Base-by-base conservation (phyloP, 441 rosid genomes). In the Populus tomentosa region DNA sequence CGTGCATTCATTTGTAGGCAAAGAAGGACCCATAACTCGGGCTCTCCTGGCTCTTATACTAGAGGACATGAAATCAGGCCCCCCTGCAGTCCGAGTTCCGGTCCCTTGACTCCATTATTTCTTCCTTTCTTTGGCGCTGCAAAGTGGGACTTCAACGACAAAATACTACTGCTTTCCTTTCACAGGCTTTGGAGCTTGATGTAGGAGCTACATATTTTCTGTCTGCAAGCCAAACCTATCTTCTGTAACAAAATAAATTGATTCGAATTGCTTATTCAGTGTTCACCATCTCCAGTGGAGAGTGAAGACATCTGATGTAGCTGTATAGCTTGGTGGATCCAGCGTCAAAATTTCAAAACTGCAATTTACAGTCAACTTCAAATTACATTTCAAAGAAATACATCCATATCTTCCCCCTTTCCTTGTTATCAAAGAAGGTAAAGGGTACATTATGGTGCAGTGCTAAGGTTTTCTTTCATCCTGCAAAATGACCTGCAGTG, bases 1-100 rank as follows among this genome's bases (percentile, higher is more conserved):
- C 56, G 56, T 14, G 56, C 56, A 46, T 50, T 50, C 56, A 50
- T 50, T 5, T 50, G 56, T 5, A 50, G 56, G 56, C 56, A 14
- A 50, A 50, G 56, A 50, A 50, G 56, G 56, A 14, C 56, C 20
- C 56, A 50, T 50, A 14, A 14, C 56, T 5, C 56, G 7, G 56
- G 56, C 88, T 66, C 92, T 95, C 11, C 74, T 90, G 84, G 74
- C 87, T 69, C 85, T 88, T 21, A 79, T 90, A 69, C 50, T 88
- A 8, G 90, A 90, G 87, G 97, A 95, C 82, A 90, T 93, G 92
- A 87, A 82, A 77, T 87, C 90, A n/a, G 97, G 97, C 62, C 92
- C 94, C 20, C 70, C 91, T 63, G 42, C 90, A 4, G 96, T 90
- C 77, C 89, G 94, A 50, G 83, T 83, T 18, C 85, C 75, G n/a